These are phyloP conservation scores for Microdochium nivale DNA, from an alignment of 2,329 filamentous ascomycete genomes.

Conservation along the genomic window DNA sequence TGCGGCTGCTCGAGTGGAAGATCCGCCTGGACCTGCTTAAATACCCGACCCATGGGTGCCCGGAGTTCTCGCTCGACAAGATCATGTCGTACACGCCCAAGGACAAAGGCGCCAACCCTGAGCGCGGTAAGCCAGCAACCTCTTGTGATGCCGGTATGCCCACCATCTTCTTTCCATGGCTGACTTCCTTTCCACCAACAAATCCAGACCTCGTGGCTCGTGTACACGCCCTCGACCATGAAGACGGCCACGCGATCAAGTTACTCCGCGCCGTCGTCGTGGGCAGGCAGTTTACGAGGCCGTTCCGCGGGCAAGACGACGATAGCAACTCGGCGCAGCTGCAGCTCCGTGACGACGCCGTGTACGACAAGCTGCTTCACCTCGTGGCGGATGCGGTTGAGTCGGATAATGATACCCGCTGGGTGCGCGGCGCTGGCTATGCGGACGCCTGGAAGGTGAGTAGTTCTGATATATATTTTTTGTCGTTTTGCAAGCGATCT, in stretches of 20 bases:
- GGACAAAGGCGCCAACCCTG: constrained; percentile 22
- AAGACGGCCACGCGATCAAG: constrained; percentile 80
- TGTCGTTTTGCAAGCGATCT: too few relatives aligned
- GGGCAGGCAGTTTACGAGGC: constrained; percentile 43
- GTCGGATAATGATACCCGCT: background rate
- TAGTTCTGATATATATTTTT: too few relatives aligned
- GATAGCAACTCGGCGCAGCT: constrained; percentile 13
- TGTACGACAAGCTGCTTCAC: background rate
- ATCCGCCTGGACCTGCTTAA: constrained; percentile 64
- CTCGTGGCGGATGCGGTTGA: background rate
- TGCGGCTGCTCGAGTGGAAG: constrained; percentile 73
- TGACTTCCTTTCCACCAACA: constrained; percentile 3
- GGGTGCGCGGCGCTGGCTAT: background rate
- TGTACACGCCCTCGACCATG: constrained; percentile 37
- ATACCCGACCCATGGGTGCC: constrained; percentile 61
- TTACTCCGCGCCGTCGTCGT: constrained; percentile 61
- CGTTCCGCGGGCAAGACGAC: constrained; percentile 21
- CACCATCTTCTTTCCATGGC: too few relatives aligned
- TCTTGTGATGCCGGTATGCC: too few relatives aligned
- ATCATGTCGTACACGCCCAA: constrained; percentile 52
- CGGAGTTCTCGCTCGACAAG: constrained; percentile 49
- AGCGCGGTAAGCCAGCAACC: constrained; percentile 29
- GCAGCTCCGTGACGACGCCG: background rate
- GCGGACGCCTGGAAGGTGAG: background rate
- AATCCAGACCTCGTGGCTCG: constrained; percentile 33